phyloP scores from a whole-genome alignment of 1,284 basidiomycete genomes.

The Heterobasidion occidentale region DNA sequence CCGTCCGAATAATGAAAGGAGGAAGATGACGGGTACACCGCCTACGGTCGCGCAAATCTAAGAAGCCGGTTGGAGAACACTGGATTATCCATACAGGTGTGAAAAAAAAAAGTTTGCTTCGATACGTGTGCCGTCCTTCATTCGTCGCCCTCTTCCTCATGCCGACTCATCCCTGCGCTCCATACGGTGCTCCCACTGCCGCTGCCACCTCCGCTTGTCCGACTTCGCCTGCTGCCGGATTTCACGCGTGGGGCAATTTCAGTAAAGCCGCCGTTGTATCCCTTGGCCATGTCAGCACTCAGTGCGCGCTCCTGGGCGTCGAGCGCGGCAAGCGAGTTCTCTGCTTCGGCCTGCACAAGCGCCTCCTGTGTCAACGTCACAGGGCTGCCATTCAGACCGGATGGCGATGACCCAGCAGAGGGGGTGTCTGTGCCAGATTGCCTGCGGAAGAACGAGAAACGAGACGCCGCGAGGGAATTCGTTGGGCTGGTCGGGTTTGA shows the following conservation, averaged over 20 bases:
- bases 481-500: constrained; percentile 21
- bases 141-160: constrained; percentile 31
- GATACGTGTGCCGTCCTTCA: neutral
- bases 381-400: constrained; percentile 26
- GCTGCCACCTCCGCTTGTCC: constrained; percentile 44
- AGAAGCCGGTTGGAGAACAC: neutral
- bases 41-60: neutral
- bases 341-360: constrained; percentile 67
- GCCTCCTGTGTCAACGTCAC: constrained; percentile 64
- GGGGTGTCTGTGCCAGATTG: constrained; percentile 21
- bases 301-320: constrained; percentile 69
- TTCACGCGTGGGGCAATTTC: constrained; percentile 48
- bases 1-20: too few relatives aligned
- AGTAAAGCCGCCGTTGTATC: constrained; percentile 66
- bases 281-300: constrained; percentile 69
- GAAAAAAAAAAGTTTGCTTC: neutral
- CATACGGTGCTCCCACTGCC: constrained; percentile 74
- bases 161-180: constrained; percentile 72
- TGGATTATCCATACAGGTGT: neutral
- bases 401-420: constrained; percentile 33
- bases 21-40: too few relatives aligned
- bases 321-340: constrained; percentile 60
- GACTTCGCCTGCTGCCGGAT: constrained; percentile 46
- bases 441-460: constrained; percentile 67
- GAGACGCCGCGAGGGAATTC: constrained; percentile 22